Evolutionary conservation across 202 grass and related monocot genomes (phyloP).

Genomic region (Eragrostis tef): DNA sequence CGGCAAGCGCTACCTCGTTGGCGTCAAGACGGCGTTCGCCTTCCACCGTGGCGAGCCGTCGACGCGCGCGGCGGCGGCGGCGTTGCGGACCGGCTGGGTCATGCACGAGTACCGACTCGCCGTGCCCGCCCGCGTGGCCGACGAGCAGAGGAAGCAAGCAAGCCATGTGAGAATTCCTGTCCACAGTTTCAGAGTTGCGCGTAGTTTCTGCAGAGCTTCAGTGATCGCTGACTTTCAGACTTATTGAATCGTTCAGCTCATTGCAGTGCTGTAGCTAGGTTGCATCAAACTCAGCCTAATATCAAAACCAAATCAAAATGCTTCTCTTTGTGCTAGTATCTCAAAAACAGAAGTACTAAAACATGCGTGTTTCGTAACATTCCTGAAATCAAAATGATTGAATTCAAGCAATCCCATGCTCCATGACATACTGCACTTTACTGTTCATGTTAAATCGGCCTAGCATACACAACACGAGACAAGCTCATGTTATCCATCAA

Average conservation of each 20-base stretch:
- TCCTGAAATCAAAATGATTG: not conserved
- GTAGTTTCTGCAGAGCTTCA: not conserved
- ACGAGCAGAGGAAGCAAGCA: conserved; percentile 10
- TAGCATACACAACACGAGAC: not conserved
- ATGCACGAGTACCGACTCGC: conserved; percentile 87
- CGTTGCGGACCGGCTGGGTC: conserved; percentile 55
- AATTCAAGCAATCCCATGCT: not conserved
- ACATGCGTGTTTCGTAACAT: too few relatives aligned
- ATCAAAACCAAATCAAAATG: not conserved
- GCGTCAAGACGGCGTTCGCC: conserved; percentile 63
- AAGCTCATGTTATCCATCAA: not conserved
- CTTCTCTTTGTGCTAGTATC: not conserved
- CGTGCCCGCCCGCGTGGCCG: not conserved
- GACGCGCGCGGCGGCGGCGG: not conserved
- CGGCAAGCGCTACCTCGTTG: conserved; percentile 50
- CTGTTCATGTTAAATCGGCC: not conserved
- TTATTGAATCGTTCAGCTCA: not conserved
- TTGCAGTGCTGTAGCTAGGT: not conserved
- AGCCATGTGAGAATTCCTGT: conserved; percentile 42
- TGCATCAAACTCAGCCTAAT: not conserved
- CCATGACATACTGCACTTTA: not conserved
- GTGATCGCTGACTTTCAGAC: not conserved
- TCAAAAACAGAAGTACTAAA: not conserved
- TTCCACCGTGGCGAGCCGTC: conserved; percentile 56
- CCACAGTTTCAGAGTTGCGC: not conserved